Base-by-base conservation (phyloP, 1,139 yeast genomes). In the Debaryomyces sp. region DNA sequence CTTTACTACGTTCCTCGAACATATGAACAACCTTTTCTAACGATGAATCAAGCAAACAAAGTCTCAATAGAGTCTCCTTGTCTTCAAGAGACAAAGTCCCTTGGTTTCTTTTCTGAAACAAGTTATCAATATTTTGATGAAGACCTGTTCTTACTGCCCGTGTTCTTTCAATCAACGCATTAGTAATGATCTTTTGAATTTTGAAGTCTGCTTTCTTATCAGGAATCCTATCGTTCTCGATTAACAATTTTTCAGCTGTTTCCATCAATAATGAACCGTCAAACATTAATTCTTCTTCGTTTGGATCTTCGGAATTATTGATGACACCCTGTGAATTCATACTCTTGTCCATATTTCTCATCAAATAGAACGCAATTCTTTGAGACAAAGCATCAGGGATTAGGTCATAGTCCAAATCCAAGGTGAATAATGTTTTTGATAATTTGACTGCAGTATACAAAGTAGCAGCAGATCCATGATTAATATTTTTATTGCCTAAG, bases 281-380 rank as follows among this genome's bases (percentile, higher is more conserved):
- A 54, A 73, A 76, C 73, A 76, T 74, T 41, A 76, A 62, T 48
- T 75, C 80, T 48, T 75, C 80, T 49, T 72, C 72, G 33, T 57
- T 49, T 18, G 48, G 51, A 23, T 38, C 42, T 8, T 45, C 52
- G 17, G 64, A 64, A 38, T 63, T 67, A 21, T 62, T 54, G 45
- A 60, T 65, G 55, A 62, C 53, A 47, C 64, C 58, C 43, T 73
- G 78, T 17, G 77, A 72, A 52, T 78, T 78, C 61, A 84, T 70
- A 17, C 77, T 73, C 43, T 67, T 72, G 59, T 89, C 92, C 87
- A 91, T 85, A 62, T 91, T 91, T 60, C 87, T 80, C 86, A 91
- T 85, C 59, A 92, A 75, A 61, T 87, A 87, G 51, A 88, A 81
- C 0, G 96, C 95, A 53, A 91, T 82, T 63, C 92, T 80, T 37